A percentile compares a stretch with the other conserved stretches of the same genome.
phyloP scores from a whole-genome alignment of 495 filamentous ascomycete genomes.

The Penicillium coprophilum region DNA sequence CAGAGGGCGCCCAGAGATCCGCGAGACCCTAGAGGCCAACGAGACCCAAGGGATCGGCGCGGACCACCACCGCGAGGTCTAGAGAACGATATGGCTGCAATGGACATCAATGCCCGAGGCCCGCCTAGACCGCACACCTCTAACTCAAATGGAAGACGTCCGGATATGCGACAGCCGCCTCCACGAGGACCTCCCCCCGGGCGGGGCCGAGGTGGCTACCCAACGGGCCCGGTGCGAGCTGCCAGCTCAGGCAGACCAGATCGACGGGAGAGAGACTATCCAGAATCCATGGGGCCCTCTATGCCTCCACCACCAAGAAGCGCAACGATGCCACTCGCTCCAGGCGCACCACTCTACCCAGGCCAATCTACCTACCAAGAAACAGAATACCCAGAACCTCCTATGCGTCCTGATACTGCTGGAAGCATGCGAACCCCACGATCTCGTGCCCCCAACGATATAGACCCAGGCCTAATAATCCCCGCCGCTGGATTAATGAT shows the following conservation, averaged over 20 bases:
- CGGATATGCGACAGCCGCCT: slow-evolving; percentile 32
- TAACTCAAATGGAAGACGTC: slow-evolving; percentile 36
- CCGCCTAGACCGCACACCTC: slow-evolving; percentile 42
- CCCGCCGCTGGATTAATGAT: slow-evolving; percentile 9
- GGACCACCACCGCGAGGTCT: slow-evolving; percentile 36
- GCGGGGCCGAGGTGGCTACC: slow-evolving; percentile 25
- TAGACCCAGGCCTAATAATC: slow-evolving; percentile 19
- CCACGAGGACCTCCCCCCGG: slow-evolving; percentile 28
- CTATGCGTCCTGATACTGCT: slow-evolving; percentile 31
- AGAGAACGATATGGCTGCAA: slow-evolving; percentile 54
- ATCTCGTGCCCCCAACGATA: slow-evolving; percentile 17
- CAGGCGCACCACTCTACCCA: slow-evolving; percentile 26
- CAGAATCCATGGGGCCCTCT: slow-evolving; percentile 30
- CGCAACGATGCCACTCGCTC: slow-evolving; percentile 39
- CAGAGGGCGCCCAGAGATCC: slow-evolving; percentile 23
- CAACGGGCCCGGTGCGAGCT: slow-evolving; percentile 27
- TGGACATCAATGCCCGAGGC: slow-evolving; percentile 53
- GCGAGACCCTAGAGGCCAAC: slow-evolving; percentile 20
- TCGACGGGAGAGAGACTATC: slow-evolving; percentile 30
- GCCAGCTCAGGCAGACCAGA: slow-evolving; percentile 31
- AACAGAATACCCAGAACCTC: slow-evolving; percentile 24
- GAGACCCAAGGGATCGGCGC: slow-evolving; percentile 27
- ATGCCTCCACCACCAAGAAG: slow-evolving; percentile 36
- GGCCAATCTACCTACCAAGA: slow-evolving; percentile 38
- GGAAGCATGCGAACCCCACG: slow-evolving; percentile 23